phyloP scores from a whole-genome alignment of 352 stramenopile species.

The Phytophthora tentaculata region DNA sequence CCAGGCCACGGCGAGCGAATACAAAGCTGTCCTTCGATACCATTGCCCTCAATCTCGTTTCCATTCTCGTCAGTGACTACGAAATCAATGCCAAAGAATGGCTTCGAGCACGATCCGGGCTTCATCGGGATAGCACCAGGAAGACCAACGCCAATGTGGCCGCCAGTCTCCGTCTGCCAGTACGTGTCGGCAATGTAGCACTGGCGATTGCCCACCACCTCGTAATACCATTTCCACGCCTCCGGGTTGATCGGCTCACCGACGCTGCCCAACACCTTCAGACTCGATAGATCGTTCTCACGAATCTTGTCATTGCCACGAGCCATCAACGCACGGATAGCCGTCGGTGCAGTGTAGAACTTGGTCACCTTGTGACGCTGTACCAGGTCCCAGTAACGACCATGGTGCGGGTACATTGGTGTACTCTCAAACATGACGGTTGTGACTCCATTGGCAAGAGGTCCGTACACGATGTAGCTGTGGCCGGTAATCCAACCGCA shows the following conservation, averaged over 20 bases:
- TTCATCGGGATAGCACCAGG: slow-evolving; percentile 89
- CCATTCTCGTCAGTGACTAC: slow-evolving; percentile 83
- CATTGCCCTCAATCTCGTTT: slow-evolving; percentile 85
- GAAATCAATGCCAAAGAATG: slow-evolving; percentile 96
- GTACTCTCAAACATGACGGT: slow-evolving; percentile 99
- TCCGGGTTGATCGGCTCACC: slow-evolving; percentile 99
- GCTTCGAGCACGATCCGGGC: slow-evolving; percentile 94
- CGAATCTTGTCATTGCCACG: slow-evolving; percentile 91
- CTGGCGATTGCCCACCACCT: slow-evolving; percentile 82
- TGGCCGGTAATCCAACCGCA: slow-evolving; percentile 97
- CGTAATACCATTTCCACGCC: slow-evolving; percentile 96
- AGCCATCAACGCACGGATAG: slow-evolving; percentile 97
- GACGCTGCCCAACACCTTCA: slow-evolving; percentile 95
- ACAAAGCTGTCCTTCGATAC: slow-evolving; percentile 94
- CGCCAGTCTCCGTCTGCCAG: slow-evolving; percentile 98
- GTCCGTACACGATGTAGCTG: slow-evolving; percentile 97
- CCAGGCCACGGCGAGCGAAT: slow-evolving; percentile 96
- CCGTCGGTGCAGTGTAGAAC: slow-evolving; percentile 94
- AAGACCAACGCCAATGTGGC: slow-evolving; percentile 94
- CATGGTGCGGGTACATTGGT: slow-evolving; percentile 94
- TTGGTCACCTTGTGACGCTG: slow-evolving; percentile 97
- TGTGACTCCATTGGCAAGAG: slow-evolving; percentile 94
- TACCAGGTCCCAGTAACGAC: slow-evolving; percentile 97
- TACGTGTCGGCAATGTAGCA: slow-evolving; percentile 97
- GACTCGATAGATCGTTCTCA: slow-evolving; percentile 63